A percentile compares a stretch with the other conserved stretches of the same genome.
These are phyloP conservation scores for Aphanomyces euteiches DNA, from an alignment of 352 stramenopile genomes.

Conservation along the genomic window DNA sequence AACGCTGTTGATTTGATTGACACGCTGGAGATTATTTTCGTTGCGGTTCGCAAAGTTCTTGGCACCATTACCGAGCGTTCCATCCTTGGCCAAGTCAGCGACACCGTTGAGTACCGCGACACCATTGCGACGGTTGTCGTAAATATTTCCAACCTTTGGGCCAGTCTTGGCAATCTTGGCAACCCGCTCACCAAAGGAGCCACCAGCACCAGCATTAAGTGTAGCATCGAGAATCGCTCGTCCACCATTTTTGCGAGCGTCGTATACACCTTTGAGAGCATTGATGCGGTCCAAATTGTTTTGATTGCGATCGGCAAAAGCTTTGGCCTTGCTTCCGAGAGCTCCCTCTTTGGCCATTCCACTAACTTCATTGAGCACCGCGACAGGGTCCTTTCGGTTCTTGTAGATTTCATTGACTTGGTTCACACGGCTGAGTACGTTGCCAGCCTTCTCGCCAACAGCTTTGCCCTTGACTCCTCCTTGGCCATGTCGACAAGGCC, in stretches of 20 bases:
- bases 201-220: background rate
- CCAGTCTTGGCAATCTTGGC: background rate
- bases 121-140: background rate
- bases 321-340: background rate
- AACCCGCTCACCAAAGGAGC: background rate
- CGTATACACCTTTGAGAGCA: background rate
- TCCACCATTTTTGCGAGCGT: background rate
- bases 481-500: background rate
- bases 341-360: conserved; percentile 1
- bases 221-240: background rate
- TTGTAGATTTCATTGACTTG: conserved; percentile 18
- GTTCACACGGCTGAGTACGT: background rate
- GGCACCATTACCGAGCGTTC: background rate
- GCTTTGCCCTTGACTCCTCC: background rate
- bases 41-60: background rate
- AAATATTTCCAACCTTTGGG: conserved; percentile 2
- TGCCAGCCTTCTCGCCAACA: background rate
- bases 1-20: background rate
- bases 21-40: background rate
- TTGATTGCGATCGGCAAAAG: background rate
- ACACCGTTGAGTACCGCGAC: background rate
- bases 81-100: background rate
- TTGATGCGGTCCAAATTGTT: background rate
- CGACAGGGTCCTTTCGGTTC: conserved; percentile 1
- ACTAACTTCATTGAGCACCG: background rate